phyloP scores from a whole-genome alignment of 106 monocot species.

The Dendrobium catenatum region DNA sequence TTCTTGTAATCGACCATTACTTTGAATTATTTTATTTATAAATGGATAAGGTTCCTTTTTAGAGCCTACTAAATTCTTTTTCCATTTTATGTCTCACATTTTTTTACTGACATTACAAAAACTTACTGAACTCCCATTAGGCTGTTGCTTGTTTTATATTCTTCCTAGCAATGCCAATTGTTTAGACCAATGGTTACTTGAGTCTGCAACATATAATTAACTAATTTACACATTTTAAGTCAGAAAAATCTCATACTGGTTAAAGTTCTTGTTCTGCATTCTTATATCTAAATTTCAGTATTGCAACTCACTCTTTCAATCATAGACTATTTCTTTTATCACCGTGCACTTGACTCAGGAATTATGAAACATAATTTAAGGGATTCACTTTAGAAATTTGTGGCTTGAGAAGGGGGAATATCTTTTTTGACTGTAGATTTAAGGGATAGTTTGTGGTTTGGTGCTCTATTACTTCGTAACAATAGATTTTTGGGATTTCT shows the following conservation, averaged over 20 bases:
- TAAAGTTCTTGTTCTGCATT: neutral
- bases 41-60: no score
- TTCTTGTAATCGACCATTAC: no score
- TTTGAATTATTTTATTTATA: no score
- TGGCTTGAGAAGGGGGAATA: neutral
- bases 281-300: neutral
- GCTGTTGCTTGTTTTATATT: neutral
- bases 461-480: neutral
- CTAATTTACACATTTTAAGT: neutral
- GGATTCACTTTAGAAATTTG: neutral
- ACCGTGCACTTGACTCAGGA: neutral
- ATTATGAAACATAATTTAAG: neutral
- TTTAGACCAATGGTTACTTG: neutral
- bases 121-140: neutral
- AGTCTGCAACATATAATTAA: neutral
- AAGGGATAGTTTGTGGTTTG: neutral
- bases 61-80: neutral
- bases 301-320: neutral
- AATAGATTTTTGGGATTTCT: neutral
- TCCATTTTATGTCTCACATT: neutral
- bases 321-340: neutral
- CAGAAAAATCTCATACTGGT: neutral
- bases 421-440: neutral
- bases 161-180: neutral
- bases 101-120: neutral